Evolutionary conservation across 306 rosid genomes (phyloP).

Genomic region (Vigna hirtella): DNA sequence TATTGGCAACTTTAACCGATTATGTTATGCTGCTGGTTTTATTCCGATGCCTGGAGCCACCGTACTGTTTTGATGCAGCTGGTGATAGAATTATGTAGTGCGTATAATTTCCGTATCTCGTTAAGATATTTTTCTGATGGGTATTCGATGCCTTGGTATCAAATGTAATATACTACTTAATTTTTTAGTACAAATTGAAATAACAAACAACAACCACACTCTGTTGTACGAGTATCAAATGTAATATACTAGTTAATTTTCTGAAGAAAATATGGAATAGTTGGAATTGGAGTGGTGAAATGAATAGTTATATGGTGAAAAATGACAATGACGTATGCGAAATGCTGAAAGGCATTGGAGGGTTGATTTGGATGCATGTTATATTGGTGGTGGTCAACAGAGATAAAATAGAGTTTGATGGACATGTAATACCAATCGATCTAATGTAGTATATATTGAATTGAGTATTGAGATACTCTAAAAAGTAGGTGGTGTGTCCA

Average conservation of each 20-base stretch:
- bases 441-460: background rate
- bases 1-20: constrained; percentile 1
- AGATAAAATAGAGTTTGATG: constrained; percentile 38
- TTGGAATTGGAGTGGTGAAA: background rate
- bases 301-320: background rate
- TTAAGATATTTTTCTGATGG: constrained; percentile 3
- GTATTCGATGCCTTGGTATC: background rate
- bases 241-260: no score
- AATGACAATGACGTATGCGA: background rate
- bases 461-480: constrained; percentile 16
- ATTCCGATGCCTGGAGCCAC: constrained; percentile 21
- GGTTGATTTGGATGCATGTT: constrained; percentile 41
- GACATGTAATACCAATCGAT: constrained; percentile 36
- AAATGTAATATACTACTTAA: background rate
- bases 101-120: constrained; percentile 29
- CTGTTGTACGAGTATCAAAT: background rate
- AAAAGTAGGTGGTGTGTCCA: constrained; percentile 48
- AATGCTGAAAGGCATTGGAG: constrained; percentile 13
- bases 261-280: background rate
- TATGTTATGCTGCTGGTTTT: background rate
- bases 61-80: background rate
- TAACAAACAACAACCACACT: background rate
- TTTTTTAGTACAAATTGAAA: background rate
- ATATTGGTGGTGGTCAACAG: constrained; percentile 35
- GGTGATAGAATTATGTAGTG: constrained; percentile 1